phyloP scores from a whole-genome alignment of 2,329 filamentous ascomycete species.

The Zalaria sp. region DNA sequence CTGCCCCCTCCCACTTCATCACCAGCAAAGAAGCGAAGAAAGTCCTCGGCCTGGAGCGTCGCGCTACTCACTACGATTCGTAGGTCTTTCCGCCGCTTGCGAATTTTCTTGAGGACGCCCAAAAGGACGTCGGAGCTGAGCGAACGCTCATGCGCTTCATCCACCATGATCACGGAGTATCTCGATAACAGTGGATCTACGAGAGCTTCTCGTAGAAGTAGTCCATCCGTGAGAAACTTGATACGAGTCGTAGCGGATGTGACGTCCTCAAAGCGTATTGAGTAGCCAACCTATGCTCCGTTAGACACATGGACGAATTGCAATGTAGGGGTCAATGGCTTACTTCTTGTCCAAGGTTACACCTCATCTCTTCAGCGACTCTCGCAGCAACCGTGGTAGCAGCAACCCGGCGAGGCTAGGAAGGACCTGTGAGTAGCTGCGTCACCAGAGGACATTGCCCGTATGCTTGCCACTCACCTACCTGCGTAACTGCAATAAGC shows the following conservation, averaged over 20 bases:
- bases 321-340: background rate
- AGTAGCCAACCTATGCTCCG: constrained; percentile 50
- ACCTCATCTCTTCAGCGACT: constrained; percentile 80
- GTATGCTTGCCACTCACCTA: constrained; percentile 29
- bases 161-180: constrained; percentile 95
- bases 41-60: constrained; percentile 78
- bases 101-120: constrained; percentile 81
- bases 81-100: constrained; percentile 63
- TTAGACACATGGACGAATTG: background rate
- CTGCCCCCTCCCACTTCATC: constrained; percentile 21
- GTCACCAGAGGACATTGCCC: constrained; percentile 8
- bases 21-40: constrained; percentile 61
- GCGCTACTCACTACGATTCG: constrained; percentile 87
- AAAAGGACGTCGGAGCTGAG: constrained; percentile 85
- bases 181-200: constrained; percentile 82
- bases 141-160: constrained; percentile 90
- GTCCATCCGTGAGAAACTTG: constrained; percentile 89
- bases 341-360: constrained; percentile 67
- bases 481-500: constrained; percentile 79
- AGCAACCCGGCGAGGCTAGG: constrained; percentile 73
- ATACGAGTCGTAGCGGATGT: constrained; percentile 75
- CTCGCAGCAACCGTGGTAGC: constrained; percentile 78
- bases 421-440: constrained; percentile 17
- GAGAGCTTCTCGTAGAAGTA: constrained; percentile 80
- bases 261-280: constrained; percentile 81